Evolutionary conservation across 495 filamentous ascomycete species (phyloP), one percentile per base, ranked within the genome.

Genomic region (Lophium mytilinum): DNA sequence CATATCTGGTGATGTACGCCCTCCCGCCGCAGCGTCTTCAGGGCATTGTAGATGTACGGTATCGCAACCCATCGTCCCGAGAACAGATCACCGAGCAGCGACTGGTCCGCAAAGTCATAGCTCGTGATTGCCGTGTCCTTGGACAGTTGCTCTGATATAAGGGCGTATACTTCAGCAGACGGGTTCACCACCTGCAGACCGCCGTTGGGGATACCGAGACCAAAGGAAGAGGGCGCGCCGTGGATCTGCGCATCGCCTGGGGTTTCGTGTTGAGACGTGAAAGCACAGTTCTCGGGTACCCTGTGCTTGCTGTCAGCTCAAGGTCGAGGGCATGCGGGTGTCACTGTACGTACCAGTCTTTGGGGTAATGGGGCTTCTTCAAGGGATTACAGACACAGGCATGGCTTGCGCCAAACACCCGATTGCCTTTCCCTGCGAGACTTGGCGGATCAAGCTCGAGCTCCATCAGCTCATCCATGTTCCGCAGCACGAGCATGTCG

Each of bases 391-490:
- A 94, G 9, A 85, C 80, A 71, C 89, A 94, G 3, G 89, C 89
- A 68, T 89, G 84, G 56, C 79, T 78, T 1, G 85, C 83, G 0
- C 84, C 87, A 68, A 91, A 89, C 9, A 90, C 82, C 30, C 76
- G 73, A 41, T 75, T 52, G 9, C 80, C 83, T 36, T 72, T 77
- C 11, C 80, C 82, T 1, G 17, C 71, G 63, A 74, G 39, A 49
- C 69, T 71, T 1, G 80, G 73, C 40, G 70, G 62, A 66, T 90
- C 86, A 14, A 93, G 76, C 60, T 76, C 68, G 6, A 93, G 30
- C 5, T 87, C 82, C 86, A 92, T 91, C 50, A 94, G 71, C 69
- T 90, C 88, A 65, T 94, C 89, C 85, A 94, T 92, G 66, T 90
- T 90, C 55, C 75, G 71, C 50, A 81, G 71, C 4, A 88, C 79